Base-by-base conservation (phyloP, 108 stramenopile genomes). In the Stephanodiscus minutulus region DNA sequence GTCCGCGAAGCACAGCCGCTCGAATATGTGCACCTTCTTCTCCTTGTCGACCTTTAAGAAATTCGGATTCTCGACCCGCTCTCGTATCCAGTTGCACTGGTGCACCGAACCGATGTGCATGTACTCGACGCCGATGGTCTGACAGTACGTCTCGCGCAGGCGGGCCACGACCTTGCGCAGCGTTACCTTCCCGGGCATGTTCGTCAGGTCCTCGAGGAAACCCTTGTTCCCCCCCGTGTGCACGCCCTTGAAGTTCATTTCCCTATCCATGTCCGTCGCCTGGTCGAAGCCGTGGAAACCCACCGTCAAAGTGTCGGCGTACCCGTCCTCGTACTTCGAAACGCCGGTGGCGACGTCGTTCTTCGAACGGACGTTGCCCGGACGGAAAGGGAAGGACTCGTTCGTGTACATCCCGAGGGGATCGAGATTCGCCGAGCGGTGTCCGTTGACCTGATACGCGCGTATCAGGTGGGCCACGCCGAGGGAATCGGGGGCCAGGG, bases 21-120 rank as follows among this genome's bases (percentile, higher is more conserved):
- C 96, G 73, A 85, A 94, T 64, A 99, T 96, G 81, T 97, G 96
- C 39, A 87, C 66, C 76, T 96, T 96, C 70, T 92, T 96, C 61
- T 96, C 96, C 59, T 76, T 70, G 74, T 91, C 90, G 64, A 80
- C 88, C 61, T 74, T 41, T 27, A 79, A 74, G 87, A 93, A 97
- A 37, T 77, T 61, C 21, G 97, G 97, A 63, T 90, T 84, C 81
- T 99, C 99, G 56, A 99, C 85, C 50, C 96, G 90, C 78, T 96
- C 90, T 37, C 98, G 91, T 43, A 99, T 85, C 97, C 98, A 99
- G 81, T 99, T 99, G 83, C 89, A 94, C 84, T 96, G 94, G 28
- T 95, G 80, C 20, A 83, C 81, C 72, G 87, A 82, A 7, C 80
- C 82, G 66, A 99, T 98, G 83, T 99, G 99, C 97, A 98, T 98